Conservation (phyloP, 345 rosid genomes). For the Gossypium turneri region DNA sequence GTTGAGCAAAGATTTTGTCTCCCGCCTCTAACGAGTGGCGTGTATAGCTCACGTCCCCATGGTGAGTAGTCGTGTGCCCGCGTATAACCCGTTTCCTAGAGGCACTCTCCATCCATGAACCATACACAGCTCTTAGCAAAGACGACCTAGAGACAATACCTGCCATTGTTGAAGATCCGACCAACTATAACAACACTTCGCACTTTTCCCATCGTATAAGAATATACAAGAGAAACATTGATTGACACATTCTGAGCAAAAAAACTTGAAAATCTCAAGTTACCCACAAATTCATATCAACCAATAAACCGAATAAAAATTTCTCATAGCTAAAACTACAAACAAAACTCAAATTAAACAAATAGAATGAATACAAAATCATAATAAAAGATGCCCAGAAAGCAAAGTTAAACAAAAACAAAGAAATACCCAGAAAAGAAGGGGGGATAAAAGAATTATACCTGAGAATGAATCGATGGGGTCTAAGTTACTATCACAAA, state of each 20-base stretch:
- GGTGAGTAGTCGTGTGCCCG: no score
- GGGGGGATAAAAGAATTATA: slow-evolving; percentile 15
- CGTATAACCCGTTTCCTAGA: no score
- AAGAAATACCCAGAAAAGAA: background rate
- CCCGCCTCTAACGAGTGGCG: no score
- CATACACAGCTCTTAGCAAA: no score
- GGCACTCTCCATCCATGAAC: no score
- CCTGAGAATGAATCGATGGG: slow-evolving; percentile 45
- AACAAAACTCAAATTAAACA: background rate
- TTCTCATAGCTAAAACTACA: background rate
- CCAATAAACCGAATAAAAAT: background rate
- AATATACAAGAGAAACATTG: background rate
- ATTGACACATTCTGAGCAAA: background rate
- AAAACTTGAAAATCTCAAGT: background rate
- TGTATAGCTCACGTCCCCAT: no score
- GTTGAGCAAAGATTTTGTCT: no score
- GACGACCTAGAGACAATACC: no score
- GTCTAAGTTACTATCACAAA: slow-evolving; percentile 49
- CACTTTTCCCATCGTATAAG: no score
- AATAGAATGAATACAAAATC: background rate
- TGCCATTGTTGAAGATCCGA: no score
- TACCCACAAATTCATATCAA: background rate
- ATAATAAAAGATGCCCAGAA: background rate
- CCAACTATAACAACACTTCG: no score
- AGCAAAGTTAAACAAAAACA: background rate